Conservation (phyloP, 2,329 filamentous ascomycete genomes). For the Ascosphaera aggregata region DNA sequence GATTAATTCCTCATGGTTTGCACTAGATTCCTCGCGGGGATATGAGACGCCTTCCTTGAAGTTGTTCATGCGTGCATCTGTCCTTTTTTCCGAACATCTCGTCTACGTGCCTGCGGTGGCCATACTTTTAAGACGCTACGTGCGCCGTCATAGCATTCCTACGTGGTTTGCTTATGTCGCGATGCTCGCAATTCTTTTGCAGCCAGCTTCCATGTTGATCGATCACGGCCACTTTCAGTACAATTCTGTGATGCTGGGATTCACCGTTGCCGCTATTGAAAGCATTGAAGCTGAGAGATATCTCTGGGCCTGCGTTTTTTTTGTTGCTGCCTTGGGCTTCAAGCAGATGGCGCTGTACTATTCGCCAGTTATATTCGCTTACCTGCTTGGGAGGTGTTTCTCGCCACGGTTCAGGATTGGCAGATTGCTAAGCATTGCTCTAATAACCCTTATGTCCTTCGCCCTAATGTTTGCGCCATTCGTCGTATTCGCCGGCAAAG, state of each 20-base stretch:
- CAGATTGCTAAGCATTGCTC: constrained; percentile 50
- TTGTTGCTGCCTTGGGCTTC: constrained; percentile 82
- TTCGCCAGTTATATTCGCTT: constrained; percentile 78
- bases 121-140: constrained; percentile 64
- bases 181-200: constrained; percentile 74
- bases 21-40: constrained; percentile 59
- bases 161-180: constrained; percentile 68
- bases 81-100: constrained; percentile 75
- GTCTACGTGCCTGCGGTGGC: constrained; percentile 68
- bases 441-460: constrained; percentile 52
- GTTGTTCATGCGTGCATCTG: constrained; percentile 87
- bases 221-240: constrained; percentile 97
- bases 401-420: constrained; percentile 44
- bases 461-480: constrained; percentile 53
- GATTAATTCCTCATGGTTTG: constrained; percentile 73
- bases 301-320: constrained; percentile 81
- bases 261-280: constrained; percentile 67
- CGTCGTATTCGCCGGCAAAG: constrained; percentile 42
- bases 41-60: constrained; percentile 60
- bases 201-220: constrained; percentile 71
- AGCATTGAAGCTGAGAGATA: constrained; percentile 67
- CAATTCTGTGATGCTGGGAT: constrained; percentile 94
- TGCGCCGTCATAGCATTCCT: constrained; percentile 50
- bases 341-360: constrained; percentile 99
- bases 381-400: constrained; percentile 68